phyloP scores from a whole-genome alignment of 1,284 basidiomycete species.

The Microbotryum silenes-acaulis region DNA sequence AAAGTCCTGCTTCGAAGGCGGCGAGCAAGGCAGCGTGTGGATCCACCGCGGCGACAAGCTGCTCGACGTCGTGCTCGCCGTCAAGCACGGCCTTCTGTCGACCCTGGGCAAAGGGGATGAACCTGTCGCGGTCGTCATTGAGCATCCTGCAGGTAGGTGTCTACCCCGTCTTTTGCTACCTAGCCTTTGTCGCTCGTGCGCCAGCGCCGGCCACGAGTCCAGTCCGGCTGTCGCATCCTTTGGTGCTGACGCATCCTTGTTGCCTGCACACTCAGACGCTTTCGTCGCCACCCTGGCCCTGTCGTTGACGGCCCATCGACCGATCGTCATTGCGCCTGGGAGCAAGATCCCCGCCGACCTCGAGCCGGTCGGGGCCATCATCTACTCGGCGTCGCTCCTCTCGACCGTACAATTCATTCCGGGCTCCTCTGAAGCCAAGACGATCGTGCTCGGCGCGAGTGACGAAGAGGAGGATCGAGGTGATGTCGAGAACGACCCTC shows the following conservation, averaged over 20 bases:
- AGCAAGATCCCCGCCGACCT: constrained; percentile 1
- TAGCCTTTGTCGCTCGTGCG: neutral
- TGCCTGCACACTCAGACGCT: constrained; percentile 11
- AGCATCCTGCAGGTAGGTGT: constrained; percentile 22
- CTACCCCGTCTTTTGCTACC: neutral
- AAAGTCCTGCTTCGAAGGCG: constrained; percentile 15
- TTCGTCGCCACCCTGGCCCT: constrained; percentile 28
- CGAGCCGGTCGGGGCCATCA: constrained; percentile 8
- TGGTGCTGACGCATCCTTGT: too few relatives aligned
- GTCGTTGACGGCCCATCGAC: constrained; percentile 10
- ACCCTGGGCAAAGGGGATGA: constrained; percentile 1
- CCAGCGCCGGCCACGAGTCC: neutral
- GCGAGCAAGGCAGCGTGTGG: constrained; percentile 11
- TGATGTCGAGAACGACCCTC: neutral
- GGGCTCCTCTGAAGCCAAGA: neutral
- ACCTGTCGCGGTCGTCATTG: constrained; percentile 15
- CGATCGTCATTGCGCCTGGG: constrained; percentile 19
- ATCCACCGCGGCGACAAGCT: constrained; percentile 18
- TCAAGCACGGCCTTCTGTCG: constrained; percentile 15
- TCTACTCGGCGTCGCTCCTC: constrained; percentile 10
- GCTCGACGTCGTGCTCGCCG: constrained; percentile 3
- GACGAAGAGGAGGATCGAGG: neutral
- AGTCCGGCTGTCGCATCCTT: neutral
- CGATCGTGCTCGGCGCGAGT: constrained; percentile 5
- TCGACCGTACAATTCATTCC: neutral